Evolutionary conservation across 2,329 filamentous ascomycete species (phyloP).

Genomic region (Dendryphion nanum): DNA sequence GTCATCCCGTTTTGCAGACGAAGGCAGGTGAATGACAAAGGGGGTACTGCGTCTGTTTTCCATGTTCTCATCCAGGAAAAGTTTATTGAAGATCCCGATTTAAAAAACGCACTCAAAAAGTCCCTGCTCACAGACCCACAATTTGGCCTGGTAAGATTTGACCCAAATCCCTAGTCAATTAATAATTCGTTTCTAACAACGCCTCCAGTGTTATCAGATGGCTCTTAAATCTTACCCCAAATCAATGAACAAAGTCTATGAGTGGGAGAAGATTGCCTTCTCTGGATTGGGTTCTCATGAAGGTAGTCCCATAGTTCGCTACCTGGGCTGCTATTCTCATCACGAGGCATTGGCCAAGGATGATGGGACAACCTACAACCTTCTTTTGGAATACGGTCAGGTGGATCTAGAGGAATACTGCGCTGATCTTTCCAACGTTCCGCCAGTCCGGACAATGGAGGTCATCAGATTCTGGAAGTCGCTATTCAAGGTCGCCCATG

Average conservation of each 20-base stretch:
- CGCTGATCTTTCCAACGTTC: slow-evolving; percentile 15
- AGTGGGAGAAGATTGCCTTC: slow-evolving; percentile 31
- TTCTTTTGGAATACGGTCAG: slow-evolving; percentile 38
- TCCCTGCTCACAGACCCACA: slow-evolving; percentile 8
- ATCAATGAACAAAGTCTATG: slow-evolving; percentile 16
- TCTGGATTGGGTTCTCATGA: slow-evolving; percentile 14
- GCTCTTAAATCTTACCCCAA: slow-evolving; percentile 27
- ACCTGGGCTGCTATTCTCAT: slow-evolving; percentile 24
- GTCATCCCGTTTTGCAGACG: slow-evolving; percentile 21
- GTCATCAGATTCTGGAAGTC: slow-evolving; percentile 32
- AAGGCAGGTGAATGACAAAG: slow-evolving; percentile 21
- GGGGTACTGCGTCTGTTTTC: slow-evolving; percentile 26
- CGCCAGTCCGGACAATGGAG: slow-evolving; percentile 22
- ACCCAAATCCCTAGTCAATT: too few relatives aligned
- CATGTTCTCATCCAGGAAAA: slow-evolving; percentile 18
- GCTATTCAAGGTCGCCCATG: slow-evolving; percentile 29
- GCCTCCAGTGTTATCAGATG: slow-evolving; percentile 22
- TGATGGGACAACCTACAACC: slow-evolving; percentile 22
- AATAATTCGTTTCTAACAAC: too few relatives aligned
- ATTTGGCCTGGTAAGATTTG: slow-evolving; percentile 13
- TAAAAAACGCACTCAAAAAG: slow-evolving; percentile 7
- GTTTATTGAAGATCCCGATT: slow-evolving; percentile 8
- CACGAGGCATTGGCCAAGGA: too few relatives aligned
- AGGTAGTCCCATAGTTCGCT: slow-evolving; percentile 25
- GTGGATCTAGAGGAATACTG: slow-evolving; percentile 35